Percentiles rank a stretch among this genome's conserved stretches.
Conservation (phyloP, 2,329 filamentous ascomycete genomes). For the Colletotrichum tanaceti region DNA sequence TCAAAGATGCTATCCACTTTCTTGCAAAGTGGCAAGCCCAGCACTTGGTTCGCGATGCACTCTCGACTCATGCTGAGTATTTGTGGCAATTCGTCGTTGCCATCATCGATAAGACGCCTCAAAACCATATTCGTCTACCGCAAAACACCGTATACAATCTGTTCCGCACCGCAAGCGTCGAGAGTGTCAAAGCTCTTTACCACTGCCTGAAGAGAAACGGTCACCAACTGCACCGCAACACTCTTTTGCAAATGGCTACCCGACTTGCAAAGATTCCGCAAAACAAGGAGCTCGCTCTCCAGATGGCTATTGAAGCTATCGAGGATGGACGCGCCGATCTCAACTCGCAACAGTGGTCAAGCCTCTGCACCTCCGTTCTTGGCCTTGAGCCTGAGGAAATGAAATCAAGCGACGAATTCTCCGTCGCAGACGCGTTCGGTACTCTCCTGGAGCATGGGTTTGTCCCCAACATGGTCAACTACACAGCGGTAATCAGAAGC, state of each 20-base stretch:
- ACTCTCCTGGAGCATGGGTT: constrained; percentile 70
- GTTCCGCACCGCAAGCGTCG: constrained; percentile 3
- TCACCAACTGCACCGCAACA: constrained; percentile 54
- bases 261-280: constrained; percentile 54
- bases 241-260: constrained; percentile 60
- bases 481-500: constrained; percentile 77
- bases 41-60: not conserved
- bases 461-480: constrained; percentile 69
- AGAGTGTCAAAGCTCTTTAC: constrained; percentile 48
- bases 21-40: constrained; percentile 43
- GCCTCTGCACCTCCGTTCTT: constrained; percentile 71
- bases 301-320: constrained; percentile 54
- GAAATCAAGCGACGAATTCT: constrained; percentile 45
- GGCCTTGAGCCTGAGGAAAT: constrained; percentile 48
- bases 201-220: constrained; percentile 46
- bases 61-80: constrained; percentile 7
- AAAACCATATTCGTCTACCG: constrained; percentile 50
- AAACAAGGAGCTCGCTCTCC: constrained; percentile 57
- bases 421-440: constrained; percentile 65
- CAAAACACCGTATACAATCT: constrained; percentile 52
- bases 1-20: constrained; percentile 52
- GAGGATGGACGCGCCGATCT: constrained; percentile 55
- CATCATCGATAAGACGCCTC: constrained; percentile 36
- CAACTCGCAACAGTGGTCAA: constrained; percentile 60
- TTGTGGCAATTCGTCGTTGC: constrained; percentile 44